phyloP scores from a whole-genome alignment of 371 early-diverging fungal genomes.

The Rhizopus sp. region DNA sequence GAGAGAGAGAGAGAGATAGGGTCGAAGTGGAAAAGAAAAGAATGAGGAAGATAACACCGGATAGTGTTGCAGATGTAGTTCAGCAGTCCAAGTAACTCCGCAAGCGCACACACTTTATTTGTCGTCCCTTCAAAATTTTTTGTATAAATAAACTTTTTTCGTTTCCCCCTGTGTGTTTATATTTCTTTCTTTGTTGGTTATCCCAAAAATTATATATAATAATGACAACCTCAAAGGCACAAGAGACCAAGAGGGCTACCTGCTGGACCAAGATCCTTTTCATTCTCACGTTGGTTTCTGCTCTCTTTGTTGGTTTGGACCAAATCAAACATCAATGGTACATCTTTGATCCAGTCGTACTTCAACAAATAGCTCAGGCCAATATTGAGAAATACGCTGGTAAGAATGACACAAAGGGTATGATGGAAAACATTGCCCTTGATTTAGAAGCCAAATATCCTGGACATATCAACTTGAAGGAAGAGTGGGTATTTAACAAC shows the following conservation, averaged over 20 bases:
- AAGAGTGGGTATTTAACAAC: conserved; percentile 59
- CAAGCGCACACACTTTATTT: background rate
- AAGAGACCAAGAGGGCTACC: conserved; percentile 9
- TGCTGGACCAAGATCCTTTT: conserved; percentile 28
- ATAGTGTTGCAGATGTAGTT: background rate
- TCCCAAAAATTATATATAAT: background rate
- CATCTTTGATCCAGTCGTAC: conserved; percentile 47
- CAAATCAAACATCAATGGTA: conserved; percentile 41
- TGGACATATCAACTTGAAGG: conserved; percentile 44
- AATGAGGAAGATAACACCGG: conserved; percentile 5
- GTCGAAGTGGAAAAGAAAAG: too few species aligned
- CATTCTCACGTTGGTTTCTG: conserved; percentile 25
- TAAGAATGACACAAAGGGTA: conserved; percentile 30
- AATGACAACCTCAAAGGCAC: conserved; percentile 7
- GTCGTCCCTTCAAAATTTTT: background rate
- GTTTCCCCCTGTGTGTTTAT: background rate
- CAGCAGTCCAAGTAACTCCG: background rate
- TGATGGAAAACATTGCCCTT: conserved; percentile 39
- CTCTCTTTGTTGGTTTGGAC: conserved; percentile 42
- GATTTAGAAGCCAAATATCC: conserved; percentile 48
- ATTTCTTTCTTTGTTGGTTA: conserved; percentile 1
- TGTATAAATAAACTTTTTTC: background rate
- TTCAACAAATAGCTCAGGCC: conserved; percentile 44
- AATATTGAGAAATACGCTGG: conserved; percentile 39
- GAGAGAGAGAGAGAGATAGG: too few species aligned